Percentiles rank a stretch among this genome's conserved stretches.
Evolutionary conservation across 148 eudicot species (phyloP).

Genomic region (Pouteria glomerata): DNA sequence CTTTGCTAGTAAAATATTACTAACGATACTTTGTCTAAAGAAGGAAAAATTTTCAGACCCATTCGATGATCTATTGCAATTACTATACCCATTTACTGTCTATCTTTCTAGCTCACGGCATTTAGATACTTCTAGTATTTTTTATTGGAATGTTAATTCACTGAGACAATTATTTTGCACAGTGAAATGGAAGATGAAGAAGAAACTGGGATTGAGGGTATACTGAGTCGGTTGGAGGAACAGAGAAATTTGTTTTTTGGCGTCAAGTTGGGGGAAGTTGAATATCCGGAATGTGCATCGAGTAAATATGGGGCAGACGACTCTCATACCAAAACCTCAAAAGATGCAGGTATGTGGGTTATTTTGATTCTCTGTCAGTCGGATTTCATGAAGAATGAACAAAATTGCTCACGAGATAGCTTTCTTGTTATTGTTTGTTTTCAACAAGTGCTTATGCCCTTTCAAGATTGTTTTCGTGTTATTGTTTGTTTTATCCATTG

Average conservation of each 20-base stretch:
- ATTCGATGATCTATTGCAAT: not conserved
- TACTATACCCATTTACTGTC: not conserved
- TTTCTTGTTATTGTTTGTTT: not conserved
- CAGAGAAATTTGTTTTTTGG: slow-evolving; percentile 55
- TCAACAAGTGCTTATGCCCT: not conserved
- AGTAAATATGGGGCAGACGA: slow-evolving; percentile 16
- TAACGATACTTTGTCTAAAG: not conserved
- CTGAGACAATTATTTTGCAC: slow-evolving; percentile 4
- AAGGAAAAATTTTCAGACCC: not conserved
- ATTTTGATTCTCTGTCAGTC: not conserved
- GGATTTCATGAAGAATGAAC: not conserved
- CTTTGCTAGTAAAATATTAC: not conserved
- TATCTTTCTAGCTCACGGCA: not conserved
- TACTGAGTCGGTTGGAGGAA: slow-evolving; percentile 63
- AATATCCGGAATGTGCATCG: slow-evolving; percentile 11
- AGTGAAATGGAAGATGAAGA: slow-evolving; percentile 40
- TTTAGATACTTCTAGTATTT: not conserved
- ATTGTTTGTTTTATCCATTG: not conserved
- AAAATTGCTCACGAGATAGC: not conserved
- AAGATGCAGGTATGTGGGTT: slow-evolving; percentile 43
- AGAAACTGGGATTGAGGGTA: slow-evolving; percentile 63
- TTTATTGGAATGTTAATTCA: slow-evolving; percentile 2
- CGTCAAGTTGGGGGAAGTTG: slow-evolving; percentile 26
- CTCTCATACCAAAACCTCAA: slow-evolving; percentile 12
- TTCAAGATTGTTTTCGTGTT: too few species aligned